These are phyloP conservation scores for Vaccinium myrtillus DNA, from an alignment of 148 eudicot genomes.

Conservation along the genomic window DNA sequence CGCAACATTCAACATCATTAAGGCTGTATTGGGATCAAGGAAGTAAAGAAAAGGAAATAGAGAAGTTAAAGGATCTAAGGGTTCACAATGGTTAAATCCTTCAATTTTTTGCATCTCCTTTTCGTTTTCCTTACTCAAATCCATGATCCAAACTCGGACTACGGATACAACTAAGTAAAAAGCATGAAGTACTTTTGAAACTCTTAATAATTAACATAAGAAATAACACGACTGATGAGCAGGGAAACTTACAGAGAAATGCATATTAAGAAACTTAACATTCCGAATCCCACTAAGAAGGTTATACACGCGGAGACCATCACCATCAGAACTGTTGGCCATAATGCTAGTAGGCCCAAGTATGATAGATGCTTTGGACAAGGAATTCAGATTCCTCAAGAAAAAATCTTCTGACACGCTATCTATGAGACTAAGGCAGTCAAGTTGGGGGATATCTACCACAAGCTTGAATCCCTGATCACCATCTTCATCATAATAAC, in stretches of 20 bases:
- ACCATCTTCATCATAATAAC: neutral
- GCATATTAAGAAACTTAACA: neutral
- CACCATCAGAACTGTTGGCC: neutral
- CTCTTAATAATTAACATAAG: neutral
- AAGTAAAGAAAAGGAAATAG: neutral
- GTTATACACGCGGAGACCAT: neutral
- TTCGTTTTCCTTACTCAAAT: neutral
- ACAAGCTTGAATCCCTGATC: slow-evolving; percentile 5
- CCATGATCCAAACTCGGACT: neutral
- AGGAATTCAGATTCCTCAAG: neutral
- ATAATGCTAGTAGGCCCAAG: neutral
- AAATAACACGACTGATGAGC: neutral
- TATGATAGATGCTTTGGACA: neutral
- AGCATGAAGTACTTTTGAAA: neutral
- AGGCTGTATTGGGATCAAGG: neutral
- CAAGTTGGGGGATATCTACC: slow-evolving; percentile 2
- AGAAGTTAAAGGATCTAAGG: neutral
- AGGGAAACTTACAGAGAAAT: neutral
- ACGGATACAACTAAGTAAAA: neutral
- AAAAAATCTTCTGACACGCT: neutral
- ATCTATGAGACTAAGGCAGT: neutral
- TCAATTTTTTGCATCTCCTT: neutral
- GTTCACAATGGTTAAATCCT: neutral
- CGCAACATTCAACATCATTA: neutral
- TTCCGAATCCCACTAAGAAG: neutral